These are phyloP conservation scores for Hammondia hammondi DNA, from an alignment of 169 alveolate genomes.

Conservation along the genomic window DNA sequence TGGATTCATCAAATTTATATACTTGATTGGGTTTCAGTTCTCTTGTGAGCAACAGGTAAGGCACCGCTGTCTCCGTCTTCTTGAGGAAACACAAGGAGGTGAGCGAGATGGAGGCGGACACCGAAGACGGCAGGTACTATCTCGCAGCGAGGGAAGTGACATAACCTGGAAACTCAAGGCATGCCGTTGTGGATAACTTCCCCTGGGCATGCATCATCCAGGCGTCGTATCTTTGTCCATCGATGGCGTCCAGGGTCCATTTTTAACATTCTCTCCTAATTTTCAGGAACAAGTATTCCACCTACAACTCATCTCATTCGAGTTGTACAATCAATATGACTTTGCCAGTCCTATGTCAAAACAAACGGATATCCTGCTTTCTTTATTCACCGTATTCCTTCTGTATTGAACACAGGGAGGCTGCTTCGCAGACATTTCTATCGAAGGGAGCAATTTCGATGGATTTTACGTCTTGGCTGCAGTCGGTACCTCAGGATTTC, in stretches of 20 bases:
- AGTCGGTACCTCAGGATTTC: conserved; percentile 51
- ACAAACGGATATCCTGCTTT: background rate
- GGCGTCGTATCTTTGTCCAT: no score
- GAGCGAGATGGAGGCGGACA: background rate
- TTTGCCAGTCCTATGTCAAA: no score
- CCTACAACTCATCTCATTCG: no score
- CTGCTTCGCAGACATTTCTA: conserved; percentile 21
- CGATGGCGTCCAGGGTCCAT: no score
- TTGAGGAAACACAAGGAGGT: background rate
- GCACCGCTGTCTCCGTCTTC: background rate
- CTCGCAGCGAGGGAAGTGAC: no score
- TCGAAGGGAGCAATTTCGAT: conserved; percentile 45
- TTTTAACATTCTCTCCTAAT: no score
- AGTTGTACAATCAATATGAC: no score
- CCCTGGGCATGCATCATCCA: no score
- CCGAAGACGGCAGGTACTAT: no score
- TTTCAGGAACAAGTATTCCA: no score
- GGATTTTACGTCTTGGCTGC: conserved; percentile 47
- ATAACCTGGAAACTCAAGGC: no score
- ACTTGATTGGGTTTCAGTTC: conserved; percentile 15
- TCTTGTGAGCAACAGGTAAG: conserved; percentile 47
- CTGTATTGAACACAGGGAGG: background rate
- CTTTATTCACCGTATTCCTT: background rate
- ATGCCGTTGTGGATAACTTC: no score
- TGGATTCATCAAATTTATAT: conserved; percentile 56